Percentiles rank a stretch among this genome's conserved stretches.
These are phyloP conservation scores for Coniferiporia weirii DNA, from an alignment of 1,284 basidiomycete genomes.

Conservation along the genomic window DNA sequence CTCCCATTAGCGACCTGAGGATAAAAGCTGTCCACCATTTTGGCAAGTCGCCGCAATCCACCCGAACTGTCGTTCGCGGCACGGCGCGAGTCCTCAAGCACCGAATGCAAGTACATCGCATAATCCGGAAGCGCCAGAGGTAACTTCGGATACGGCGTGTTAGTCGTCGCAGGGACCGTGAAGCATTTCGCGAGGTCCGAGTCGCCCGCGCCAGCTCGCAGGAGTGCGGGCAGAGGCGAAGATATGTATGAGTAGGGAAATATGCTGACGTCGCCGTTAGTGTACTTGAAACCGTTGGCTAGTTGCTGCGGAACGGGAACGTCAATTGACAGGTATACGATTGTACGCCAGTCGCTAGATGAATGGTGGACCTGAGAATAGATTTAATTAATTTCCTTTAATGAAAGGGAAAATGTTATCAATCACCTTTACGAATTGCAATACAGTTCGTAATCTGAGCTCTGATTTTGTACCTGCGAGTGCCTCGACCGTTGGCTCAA, in stretches of 20 bases:
- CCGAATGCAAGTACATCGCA: slow-evolving; percentile 67
- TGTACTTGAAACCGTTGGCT: slow-evolving; percentile 42
- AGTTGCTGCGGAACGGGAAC: slow-evolving; percentile 47
- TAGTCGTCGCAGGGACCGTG: slow-evolving; percentile 55
- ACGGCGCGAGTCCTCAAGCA: slow-evolving; percentile 59
- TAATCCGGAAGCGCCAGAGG: slow-evolving; percentile 71
- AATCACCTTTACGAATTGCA: slow-evolving; percentile 68
- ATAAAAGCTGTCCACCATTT: slow-evolving; percentile 57
- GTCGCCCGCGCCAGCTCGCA: slow-evolving; percentile 54
- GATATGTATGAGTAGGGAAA: slow-evolving; percentile 69
- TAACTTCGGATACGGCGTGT: slow-evolving; percentile 58
- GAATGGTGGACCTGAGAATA: slow-evolving; percentile 48
- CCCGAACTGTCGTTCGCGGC: slow-evolving; percentile 52
- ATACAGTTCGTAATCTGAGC: slow-evolving; percentile 59
- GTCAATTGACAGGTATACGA: slow-evolving; percentile 72
- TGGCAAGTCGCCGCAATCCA: slow-evolving; percentile 61
- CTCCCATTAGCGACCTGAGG: slow-evolving; percentile 28
- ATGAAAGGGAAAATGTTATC: background rate
- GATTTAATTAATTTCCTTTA: slow-evolving; percentile 1
- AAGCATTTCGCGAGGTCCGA: slow-evolving; percentile 60
- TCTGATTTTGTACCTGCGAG: slow-evolving; percentile 51
- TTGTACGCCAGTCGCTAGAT: slow-evolving; percentile 60
- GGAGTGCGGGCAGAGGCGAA: slow-evolving; percentile 49
- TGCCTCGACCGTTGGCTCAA: slow-evolving; percentile 66
- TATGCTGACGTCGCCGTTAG: slow-evolving; percentile 51